Conservation (phyloP, 2,329 filamentous ascomycete genomes). For the Lithohypha guttulata region DNA sequence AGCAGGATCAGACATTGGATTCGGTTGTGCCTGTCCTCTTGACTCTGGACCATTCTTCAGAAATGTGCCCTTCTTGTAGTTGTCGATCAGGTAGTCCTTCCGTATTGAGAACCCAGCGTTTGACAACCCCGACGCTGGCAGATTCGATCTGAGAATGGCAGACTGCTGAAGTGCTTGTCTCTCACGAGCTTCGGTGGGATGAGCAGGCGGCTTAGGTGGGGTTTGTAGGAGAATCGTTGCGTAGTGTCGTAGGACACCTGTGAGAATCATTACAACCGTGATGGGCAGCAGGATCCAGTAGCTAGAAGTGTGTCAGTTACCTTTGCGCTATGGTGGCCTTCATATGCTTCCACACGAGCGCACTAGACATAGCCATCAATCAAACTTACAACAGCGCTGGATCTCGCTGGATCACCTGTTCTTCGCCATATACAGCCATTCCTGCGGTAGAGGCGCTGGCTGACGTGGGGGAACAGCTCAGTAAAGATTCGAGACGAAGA, state of each 20-base stretch:
- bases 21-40: slow-evolving; percentile 76
- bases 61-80: slow-evolving; percentile 76
- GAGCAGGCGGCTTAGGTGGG: slow-evolving; percentile 66
- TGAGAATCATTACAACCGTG: slow-evolving; percentile 94
- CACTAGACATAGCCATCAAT: not conserved
- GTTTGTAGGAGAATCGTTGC: slow-evolving; percentile 81
- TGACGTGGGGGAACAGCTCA: no score
- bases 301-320: slow-evolving; percentile 38
- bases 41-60: slow-evolving; percentile 72
- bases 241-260: slow-evolving; percentile 91
- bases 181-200: slow-evolving; percentile 55
- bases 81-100: slow-evolving; percentile 68
- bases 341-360: no score
- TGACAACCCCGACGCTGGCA: slow-evolving; percentile 65
- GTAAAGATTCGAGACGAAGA: no score
- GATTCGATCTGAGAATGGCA: slow-evolving; percentile 70
- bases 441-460: no score
- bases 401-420: slow-evolving; percentile 96
- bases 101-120: slow-evolving; percentile 65
- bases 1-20: slow-evolving; percentile 88
- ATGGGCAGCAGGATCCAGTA: slow-evolving; percentile 99
- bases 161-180: slow-evolving; percentile 76
- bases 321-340: slow-evolving; percentile 8
- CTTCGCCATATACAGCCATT: slow-evolving; percentile 70
- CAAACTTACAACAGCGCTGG: slow-evolving; percentile 81